A percentile compares a stretch with the other conserved stretches of the same genome.
Evolutionary conservation across 1,284 basidiomycete species (phyloP).

Genomic region (Phylloporus sp.): DNA sequence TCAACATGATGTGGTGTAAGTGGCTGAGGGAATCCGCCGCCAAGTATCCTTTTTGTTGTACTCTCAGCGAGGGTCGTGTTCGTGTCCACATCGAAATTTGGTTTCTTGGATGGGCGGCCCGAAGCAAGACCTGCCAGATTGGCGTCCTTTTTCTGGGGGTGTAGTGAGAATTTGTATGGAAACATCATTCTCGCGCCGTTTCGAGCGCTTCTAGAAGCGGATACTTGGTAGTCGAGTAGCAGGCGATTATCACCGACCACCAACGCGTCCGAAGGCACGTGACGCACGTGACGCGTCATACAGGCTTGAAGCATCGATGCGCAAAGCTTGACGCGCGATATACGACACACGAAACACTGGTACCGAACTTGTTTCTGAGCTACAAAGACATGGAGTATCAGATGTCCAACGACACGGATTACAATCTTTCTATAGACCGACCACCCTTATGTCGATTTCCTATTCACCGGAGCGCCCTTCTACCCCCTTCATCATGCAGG

Average conservation of each 20-base stretch:
- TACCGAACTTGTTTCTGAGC: too few relatives aligned
- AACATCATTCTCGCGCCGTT: slow-evolving; percentile 14
- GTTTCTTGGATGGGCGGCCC: slow-evolving; percentile 10
- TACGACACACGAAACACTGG: too few relatives aligned
- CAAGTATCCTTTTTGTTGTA: slow-evolving; percentile 3
- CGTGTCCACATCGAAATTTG: slow-evolving; percentile 4
- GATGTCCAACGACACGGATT: too few relatives aligned
- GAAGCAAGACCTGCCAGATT: slow-evolving; percentile 5
- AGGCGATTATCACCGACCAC: slow-evolving; percentile 1
- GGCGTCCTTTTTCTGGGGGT: slow-evolving; percentile 17
- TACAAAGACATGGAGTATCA: too few relatives aligned
- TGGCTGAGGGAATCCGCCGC: slow-evolving; percentile 16
- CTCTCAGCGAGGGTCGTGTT: slow-evolving; percentile 17
- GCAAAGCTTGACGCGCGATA: too few relatives aligned
- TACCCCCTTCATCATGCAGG: too few relatives aligned
- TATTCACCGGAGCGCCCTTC: too few relatives aligned
- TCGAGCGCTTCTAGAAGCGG: too few relatives aligned
- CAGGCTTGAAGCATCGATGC: not conserved
- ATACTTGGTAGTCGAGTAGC: not conserved
- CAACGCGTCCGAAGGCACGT: slow-evolving; percentile 26
- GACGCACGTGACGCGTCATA: slow-evolving; percentile 18
- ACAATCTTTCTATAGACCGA: too few relatives aligned
- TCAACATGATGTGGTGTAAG: slow-evolving; percentile 18
- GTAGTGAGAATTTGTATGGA: slow-evolving; percentile 25
- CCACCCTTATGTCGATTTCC: too few relatives aligned